A percentile compares a stretch with the other conserved stretches of the same genome.
Evolutionary conservation across 177 flowering plant genomes (phyloP).

Genomic region (Vitis hybrid): DNA sequence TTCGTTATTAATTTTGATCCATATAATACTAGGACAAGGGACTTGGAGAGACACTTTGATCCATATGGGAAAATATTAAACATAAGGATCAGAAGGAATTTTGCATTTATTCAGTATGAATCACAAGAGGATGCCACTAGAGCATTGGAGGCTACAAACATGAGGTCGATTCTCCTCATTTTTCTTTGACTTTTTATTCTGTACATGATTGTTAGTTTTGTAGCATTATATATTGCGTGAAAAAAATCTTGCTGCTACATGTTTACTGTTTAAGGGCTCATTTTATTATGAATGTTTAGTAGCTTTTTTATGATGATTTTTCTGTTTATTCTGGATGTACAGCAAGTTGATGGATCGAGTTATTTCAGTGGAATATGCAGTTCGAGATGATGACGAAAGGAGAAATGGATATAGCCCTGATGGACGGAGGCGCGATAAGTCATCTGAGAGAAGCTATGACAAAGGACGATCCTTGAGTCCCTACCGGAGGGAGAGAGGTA

Average conservation of each 20-base stretch:
- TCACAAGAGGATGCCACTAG: slow-evolving; percentile 87
- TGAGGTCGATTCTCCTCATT: slow-evolving; percentile 50
- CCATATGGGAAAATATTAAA: slow-evolving; percentile 83
- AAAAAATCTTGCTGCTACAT: neutral
- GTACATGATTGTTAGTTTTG: neutral
- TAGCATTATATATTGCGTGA: too few species aligned
- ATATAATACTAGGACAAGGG: slow-evolving; percentile 69
- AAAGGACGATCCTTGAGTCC: slow-evolving; percentile 56
- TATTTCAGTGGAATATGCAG: slow-evolving; percentile 72
- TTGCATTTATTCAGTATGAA: slow-evolving; percentile 92
- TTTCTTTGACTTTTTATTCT: neutral
- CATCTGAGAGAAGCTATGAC: slow-evolving; percentile 44
- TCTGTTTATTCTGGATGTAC: slow-evolving; percentile 19
- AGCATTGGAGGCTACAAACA: slow-evolving; percentile 87
- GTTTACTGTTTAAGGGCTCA: neutral
- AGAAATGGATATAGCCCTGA: slow-evolving; percentile 60
- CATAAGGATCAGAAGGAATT: slow-evolving; percentile 88
- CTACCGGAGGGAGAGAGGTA: slow-evolving; percentile 55
- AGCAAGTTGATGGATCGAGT: slow-evolving; percentile 71
- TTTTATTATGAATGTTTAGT: neutral
- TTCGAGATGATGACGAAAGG: slow-evolving; percentile 63
- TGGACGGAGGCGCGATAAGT: slow-evolving; percentile 43
- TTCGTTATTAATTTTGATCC: slow-evolving; percentile 97
- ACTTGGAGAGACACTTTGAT: slow-evolving; percentile 92
- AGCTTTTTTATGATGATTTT: neutral